These are phyloP conservation scores for Rutstroemia sp. DNA, from an alignment of 2,329 filamentous ascomycete genomes.

Conservation along the genomic window DNA sequence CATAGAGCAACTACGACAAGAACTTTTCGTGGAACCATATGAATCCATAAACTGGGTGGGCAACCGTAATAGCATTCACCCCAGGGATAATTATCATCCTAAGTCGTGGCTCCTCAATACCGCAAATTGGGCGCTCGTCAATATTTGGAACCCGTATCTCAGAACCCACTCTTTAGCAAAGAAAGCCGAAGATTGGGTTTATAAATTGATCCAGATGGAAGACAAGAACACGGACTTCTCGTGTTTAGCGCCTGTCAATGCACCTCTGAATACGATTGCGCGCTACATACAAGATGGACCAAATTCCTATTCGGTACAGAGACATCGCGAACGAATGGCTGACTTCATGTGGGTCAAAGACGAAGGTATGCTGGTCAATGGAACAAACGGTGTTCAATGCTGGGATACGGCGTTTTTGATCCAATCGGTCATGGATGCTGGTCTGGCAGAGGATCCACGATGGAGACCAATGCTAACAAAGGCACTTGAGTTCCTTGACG, in stretches of 20 bases:
- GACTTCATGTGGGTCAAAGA: constrained; percentile 89
- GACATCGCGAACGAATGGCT: constrained; percentile 72
- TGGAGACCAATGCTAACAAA: constrained; percentile 79
- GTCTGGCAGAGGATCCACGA: constrained; percentile 66
- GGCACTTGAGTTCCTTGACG: constrained; percentile 78
- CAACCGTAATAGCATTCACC: constrained; percentile 76
- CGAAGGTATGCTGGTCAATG: constrained; percentile 91
- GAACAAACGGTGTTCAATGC: constrained; percentile 94
- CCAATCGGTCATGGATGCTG: constrained; percentile 72
- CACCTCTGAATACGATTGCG: constrained; percentile 79
- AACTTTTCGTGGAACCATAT: constrained; percentile 75
- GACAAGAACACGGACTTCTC: constrained; percentile 88
- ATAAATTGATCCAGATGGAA: constrained; percentile 80
- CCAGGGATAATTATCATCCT: constrained; percentile 83
- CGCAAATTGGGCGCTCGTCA: constrained; percentile 70
- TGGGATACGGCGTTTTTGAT: constrained; percentile 95
- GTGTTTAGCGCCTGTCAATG: constrained; percentile 81
- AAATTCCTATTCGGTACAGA: constrained; percentile 60
- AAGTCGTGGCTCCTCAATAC: constrained; percentile 78
- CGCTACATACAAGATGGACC: constrained; percentile 83
- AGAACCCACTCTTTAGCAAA: constrained; percentile 58
- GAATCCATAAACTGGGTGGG: constrained; percentile 68
- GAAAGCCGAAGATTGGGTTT: constrained; percentile 72
- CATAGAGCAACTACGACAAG: constrained; percentile 65
- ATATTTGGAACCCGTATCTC: constrained; percentile 73